Conservation (phyloP, 2,329 filamentous ascomycete genomes). For the Lecanicillium sp. region DNA sequence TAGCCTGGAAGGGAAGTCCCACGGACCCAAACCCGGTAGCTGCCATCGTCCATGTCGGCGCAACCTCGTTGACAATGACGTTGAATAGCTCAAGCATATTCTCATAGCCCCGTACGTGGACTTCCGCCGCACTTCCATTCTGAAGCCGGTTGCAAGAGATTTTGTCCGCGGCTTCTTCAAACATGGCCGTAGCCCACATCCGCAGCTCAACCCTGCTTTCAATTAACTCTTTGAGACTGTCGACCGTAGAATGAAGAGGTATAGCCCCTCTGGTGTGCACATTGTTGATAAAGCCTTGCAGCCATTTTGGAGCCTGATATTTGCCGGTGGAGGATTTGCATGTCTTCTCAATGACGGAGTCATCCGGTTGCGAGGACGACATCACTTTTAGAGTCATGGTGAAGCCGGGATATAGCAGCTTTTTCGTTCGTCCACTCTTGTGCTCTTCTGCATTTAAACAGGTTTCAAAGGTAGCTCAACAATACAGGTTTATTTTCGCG, state of each 20-base stretch:
- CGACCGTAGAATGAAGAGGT: background rate
- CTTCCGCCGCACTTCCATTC: conserved; percentile 8
- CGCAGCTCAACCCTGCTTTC: conserved; percentile 18
- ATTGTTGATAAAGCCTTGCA: too few relatives aligned
- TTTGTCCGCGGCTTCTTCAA: conserved; percentile 20
- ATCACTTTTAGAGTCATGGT: too few relatives aligned
- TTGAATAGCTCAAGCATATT: conserved; percentile 20
- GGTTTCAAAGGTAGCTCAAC: too few relatives aligned
- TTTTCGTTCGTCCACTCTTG: too few relatives aligned
- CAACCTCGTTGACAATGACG: conserved; percentile 16
- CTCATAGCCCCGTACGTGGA: conserved; percentile 15
- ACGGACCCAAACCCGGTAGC: conserved; percentile 34
- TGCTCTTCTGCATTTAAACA: too few relatives aligned
- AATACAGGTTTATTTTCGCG: too few relatives aligned
- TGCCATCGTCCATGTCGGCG: conserved; percentile 17
- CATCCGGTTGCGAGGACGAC: too few relatives aligned
- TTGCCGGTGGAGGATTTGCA: too few relatives aligned
- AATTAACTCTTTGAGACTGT: conserved; percentile 10
- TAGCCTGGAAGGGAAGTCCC: conserved; percentile 50
- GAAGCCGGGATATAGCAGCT: too few relatives aligned
- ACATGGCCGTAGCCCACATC: conserved; percentile 20
- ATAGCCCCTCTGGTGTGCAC: too few relatives aligned
- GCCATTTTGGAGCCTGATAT: too few relatives aligned
- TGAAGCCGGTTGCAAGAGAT: conserved; percentile 17
- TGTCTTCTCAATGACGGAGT: too few relatives aligned